phyloP scores from a whole-genome alignment of 2,329 filamentous ascomycete species.

The Purpureocillium takamizusanense region DNA sequence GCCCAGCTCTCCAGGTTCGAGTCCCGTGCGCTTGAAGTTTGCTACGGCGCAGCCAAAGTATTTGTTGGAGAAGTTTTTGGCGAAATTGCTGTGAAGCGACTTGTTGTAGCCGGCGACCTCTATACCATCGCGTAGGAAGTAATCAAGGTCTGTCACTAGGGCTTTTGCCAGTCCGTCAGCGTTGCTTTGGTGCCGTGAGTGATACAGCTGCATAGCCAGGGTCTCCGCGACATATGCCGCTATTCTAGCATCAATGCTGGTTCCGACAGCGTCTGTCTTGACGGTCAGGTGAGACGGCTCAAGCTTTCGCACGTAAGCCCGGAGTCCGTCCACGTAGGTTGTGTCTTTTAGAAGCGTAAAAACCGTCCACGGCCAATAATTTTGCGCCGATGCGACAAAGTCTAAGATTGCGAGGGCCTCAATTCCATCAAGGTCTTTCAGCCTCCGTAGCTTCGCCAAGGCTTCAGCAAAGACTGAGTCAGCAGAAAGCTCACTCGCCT shows the following conservation, averaged over 20 bases:
- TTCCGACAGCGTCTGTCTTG: conserved; percentile 45
- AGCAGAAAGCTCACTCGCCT: conserved; percentile 37
- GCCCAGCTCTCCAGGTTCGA: conserved; percentile 60
- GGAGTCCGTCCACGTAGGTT: conserved; percentile 62
- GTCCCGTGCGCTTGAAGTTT: conserved; percentile 68
- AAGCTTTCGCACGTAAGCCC: conserved; percentile 57
- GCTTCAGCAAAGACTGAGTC: conserved; percentile 68
- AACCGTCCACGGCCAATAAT: conserved; percentile 93
- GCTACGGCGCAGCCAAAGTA: conserved; percentile 67
- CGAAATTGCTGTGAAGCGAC: conserved; percentile 78
- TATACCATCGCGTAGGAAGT: conserved; percentile 71
- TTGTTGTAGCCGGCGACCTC: conserved; percentile 75
- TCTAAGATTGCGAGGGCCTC: conserved; percentile 70
- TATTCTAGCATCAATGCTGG: conserved; percentile 58
- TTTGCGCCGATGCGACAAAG: conserved; percentile 81
- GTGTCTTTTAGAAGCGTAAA: conserved; percentile 67
- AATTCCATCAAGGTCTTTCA: conserved; percentile 53
- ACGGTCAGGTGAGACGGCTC: conserved; percentile 41
- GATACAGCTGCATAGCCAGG: conserved; percentile 83
- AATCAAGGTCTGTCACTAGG: conserved; percentile 66
- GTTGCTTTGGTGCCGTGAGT: conserved; percentile 68
- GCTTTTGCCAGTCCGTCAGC: conserved; percentile 56
- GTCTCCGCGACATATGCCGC: conserved; percentile 81
- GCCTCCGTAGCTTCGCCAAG: conserved; percentile 57
- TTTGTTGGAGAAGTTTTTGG: conserved; percentile 71